phyloP scores from a whole-genome alignment of 1,284 basidiomycete species.

The Naganishia liquefaciens region DNA sequence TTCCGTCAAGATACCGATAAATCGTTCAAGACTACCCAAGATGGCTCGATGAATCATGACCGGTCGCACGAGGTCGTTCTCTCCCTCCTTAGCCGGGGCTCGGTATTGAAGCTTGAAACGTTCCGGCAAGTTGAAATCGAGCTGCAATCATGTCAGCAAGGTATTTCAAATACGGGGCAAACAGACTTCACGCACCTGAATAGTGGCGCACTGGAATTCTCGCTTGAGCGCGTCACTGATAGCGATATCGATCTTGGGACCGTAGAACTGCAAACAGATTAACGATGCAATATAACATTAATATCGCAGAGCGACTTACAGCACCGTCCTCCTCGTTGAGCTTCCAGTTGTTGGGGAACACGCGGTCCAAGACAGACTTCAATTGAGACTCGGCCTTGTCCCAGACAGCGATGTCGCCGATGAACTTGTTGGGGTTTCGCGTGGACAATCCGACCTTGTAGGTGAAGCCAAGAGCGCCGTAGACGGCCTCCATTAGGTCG shows the following conservation, averaged over 20 bases:
- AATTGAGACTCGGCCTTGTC: conserved; percentile 83
- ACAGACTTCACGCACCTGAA: conserved; percentile 54
- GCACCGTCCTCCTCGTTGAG: conserved; percentile 96
- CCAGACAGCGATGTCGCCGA: conserved; percentile 90
- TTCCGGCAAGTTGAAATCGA: conserved; percentile 99
- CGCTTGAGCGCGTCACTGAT: conserved; percentile 89
- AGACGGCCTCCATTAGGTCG: conserved; percentile 91
- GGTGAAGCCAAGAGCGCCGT: conserved; percentile 96
- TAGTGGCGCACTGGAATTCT: conserved; percentile 97
- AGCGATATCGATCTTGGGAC: conserved; percentile 97
- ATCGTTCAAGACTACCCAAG: conserved; percentile 89
- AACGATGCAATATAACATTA: not conserved
- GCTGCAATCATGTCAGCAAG: conserved; percentile 58
- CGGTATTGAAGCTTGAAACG: conserved; percentile 95
- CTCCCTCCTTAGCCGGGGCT: conserved; percentile 59
- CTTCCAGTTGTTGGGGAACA: conserved; percentile 88
- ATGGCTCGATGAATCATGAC: conserved; percentile 99
- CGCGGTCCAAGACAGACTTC: conserved; percentile 77
- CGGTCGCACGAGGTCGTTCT: conserved; percentile 69
- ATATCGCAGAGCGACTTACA: conserved; percentile 20
- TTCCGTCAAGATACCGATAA: conserved; percentile 96
- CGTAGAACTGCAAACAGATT: conserved; percentile 66
- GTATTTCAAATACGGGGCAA: not conserved
- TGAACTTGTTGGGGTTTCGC: conserved; percentile 84
- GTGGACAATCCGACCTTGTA: conserved; percentile 96